A percentile compares a stretch with the other conserved stretches of the same genome.
Conservation (phyloP, 2,329 filamentous ascomycete species). For the Phialocephala subalpina region DNA sequence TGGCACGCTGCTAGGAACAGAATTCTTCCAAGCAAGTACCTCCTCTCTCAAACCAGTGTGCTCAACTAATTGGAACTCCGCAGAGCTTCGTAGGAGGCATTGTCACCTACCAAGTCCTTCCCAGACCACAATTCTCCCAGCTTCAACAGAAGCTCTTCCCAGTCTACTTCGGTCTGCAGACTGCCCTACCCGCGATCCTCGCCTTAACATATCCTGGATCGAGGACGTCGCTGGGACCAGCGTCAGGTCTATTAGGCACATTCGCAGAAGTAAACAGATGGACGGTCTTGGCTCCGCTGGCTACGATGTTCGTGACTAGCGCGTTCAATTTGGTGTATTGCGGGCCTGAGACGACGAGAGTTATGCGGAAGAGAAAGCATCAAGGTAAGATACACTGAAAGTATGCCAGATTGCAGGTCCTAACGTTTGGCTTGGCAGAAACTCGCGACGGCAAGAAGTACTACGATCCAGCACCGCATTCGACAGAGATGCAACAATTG, state of each 20-base stretch:
- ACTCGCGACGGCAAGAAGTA: constrained; percentile 89
- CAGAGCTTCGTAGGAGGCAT: constrained; percentile 80
- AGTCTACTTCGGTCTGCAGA: constrained; percentile 88
- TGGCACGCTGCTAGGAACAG: constrained; percentile 85
- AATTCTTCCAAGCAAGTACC: constrained; percentile 78
- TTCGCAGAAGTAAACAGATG: constrained; percentile 67
- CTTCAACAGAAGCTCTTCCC: constrained; percentile 86
- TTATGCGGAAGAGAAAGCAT: constrained; percentile 78
- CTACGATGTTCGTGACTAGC: constrained; percentile 74
- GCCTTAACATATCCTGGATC: constrained; percentile 81
- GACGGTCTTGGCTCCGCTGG: constrained; percentile 73
- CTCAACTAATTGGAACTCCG: not conserved
- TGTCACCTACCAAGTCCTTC: constrained; percentile 78
- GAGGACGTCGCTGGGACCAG: constrained; percentile 41
- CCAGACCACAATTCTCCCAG: constrained; percentile 80
- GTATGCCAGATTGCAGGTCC: no score
- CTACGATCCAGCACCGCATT: constrained; percentile 81
- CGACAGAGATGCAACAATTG: constrained; percentile 80
- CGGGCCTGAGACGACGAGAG: constrained; percentile 76
- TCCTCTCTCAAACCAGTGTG: not conserved
- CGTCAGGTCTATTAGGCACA: constrained; percentile 61
- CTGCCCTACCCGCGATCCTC: constrained; percentile 74
- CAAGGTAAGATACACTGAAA: constrained; percentile 73
- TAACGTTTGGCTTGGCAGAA: no score
- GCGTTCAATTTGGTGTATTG: constrained; percentile 75